Evolutionary conservation across 2,329 filamentous ascomycete species (phyloP).

Genomic region (Remersonia thermophila): DNA sequence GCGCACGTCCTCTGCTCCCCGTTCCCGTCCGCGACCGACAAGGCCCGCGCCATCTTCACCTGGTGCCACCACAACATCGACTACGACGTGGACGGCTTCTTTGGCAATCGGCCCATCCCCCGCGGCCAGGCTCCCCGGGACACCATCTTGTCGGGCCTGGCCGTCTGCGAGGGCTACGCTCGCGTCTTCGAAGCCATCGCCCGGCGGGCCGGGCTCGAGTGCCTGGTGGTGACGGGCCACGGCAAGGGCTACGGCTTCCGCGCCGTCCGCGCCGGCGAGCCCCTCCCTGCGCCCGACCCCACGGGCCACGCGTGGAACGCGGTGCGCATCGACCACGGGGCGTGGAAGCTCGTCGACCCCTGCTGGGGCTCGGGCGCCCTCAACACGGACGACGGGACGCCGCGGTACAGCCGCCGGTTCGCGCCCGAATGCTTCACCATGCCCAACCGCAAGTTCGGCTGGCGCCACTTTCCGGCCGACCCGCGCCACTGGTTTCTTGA

Average conservation of each 20-base stretch:
- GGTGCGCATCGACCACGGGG: conserved; percentile 70
- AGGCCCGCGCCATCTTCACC: conserved; percentile 82
- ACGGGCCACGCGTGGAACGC: conserved; percentile 85
- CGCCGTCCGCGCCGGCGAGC: conserved; percentile 48
- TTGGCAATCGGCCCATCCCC: conserved; percentile 50
- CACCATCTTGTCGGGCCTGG: conserved; percentile 64
- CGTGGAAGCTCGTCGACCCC: conserved; percentile 83
- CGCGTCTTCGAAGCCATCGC: conserved; percentile 70
- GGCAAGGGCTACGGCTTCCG: conserved; percentile 75
- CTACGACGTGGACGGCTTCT: conserved; percentile 75
- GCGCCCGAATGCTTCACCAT: conserved; percentile 46
- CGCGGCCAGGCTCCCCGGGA: conserved; percentile 52
- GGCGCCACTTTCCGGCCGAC: conserved; percentile 66
- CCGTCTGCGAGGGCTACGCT: conserved; percentile 88
- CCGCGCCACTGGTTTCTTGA: conserved; percentile 47
- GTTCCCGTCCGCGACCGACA: conserved; percentile 75
- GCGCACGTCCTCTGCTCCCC: conserved; percentile 65
- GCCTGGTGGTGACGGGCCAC: conserved; percentile 61
- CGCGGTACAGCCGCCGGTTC: conserved; percentile 57
- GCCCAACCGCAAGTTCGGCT: conserved; percentile 68
- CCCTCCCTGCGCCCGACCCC: conserved; percentile 49
- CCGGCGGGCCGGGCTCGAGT: conserved; percentile 65
- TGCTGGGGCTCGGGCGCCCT: conserved; percentile 87
- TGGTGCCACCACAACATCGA: conserved; percentile 92
- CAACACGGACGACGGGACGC: conserved; percentile 5